A percentile compares a stretch with the other conserved stretches of the same genome.
Conservation (phyloP, 768 basidiomycete genomes). For the Lactarius trivialis region DNA sequence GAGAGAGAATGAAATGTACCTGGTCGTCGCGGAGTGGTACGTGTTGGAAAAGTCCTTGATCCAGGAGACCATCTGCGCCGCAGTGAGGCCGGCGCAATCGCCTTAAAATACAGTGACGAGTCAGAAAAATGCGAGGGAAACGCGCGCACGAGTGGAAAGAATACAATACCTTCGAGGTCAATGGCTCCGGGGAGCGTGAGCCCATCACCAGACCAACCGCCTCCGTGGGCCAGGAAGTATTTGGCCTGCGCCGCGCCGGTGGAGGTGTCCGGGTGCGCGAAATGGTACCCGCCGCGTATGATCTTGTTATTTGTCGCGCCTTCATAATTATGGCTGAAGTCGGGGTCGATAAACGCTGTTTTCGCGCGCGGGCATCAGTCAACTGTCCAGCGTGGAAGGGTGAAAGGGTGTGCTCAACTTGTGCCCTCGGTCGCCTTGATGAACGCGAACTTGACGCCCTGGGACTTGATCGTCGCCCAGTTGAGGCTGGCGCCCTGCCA, state of each 20-base stretch:
- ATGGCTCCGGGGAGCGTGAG: slow-evolving; percentile 2
- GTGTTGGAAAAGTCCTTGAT: slow-evolving; percentile 55
- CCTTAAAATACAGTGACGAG: slow-evolving; percentile 34
- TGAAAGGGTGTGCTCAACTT: slow-evolving; percentile 31
- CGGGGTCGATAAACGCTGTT: slow-evolving; percentile 37
- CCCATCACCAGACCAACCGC: slow-evolving; percentile 4
- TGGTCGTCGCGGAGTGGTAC: too few relatives aligned
- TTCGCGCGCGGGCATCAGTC: neutral
- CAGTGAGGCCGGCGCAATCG: slow-evolving; percentile 48
- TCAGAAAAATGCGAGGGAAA: too few relatives aligned
- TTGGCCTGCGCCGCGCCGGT: slow-evolving; percentile 54
- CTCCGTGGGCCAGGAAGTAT: slow-evolving; percentile 46
- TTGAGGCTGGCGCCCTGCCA: slow-evolving; percentile 41
- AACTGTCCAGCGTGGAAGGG: neutral
- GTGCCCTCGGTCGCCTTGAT: slow-evolving; percentile 67
- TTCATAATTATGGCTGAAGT: slow-evolving; percentile 45
- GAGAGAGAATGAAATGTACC: too few relatives aligned
- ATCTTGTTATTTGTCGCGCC: slow-evolving; percentile 51
- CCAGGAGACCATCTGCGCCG: slow-evolving; percentile 56
- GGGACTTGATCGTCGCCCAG: slow-evolving; percentile 45
- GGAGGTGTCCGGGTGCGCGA: slow-evolving; percentile 48
- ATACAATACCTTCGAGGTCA: slow-evolving; percentile 10
- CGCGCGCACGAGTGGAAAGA: too few relatives aligned
- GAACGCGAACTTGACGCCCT: slow-evolving; percentile 49
- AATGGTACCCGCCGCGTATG: slow-evolving; percentile 58